Base-by-base conservation (phyloP, 495 filamentous ascomycete genomes). In the Podospora didyma region DNA sequence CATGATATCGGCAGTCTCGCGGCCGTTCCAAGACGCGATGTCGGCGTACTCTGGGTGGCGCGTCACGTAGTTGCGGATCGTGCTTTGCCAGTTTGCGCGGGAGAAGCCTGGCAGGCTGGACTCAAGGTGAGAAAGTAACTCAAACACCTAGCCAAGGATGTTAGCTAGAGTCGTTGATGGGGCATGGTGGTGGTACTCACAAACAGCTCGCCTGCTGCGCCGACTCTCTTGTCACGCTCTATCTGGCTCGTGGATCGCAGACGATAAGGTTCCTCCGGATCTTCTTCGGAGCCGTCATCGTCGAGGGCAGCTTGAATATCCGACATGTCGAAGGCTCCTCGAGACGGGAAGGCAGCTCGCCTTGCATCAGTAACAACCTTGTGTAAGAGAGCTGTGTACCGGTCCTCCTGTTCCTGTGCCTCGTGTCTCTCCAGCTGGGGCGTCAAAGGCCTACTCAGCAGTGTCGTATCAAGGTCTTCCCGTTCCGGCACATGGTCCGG, bases 101-200 rank as follows among this genome's bases (percentile, higher is more conserved):
- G 39, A 47, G 51, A 73, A 79, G 4, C 37, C 41, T 9, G 63
- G 61, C 12, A 69, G 61, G 31, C 50, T 7, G 20, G 54, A 56
- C 4, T 51, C 7, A 16, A 62, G 54, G 3, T 47, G 16, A 3
- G 66, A 68, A 17, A 80, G 65, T 9, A 76, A 24, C 31, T 79
- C 72, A 51, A 74, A 79, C 0, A 74, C 74, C 77, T 80, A 26
- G n/a, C n/a, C n/a, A n/a, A n/a, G n/a, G n/a, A n/a, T n/a, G n/a
- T n/a, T n/a, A n/a, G n/a, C n/a, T n/a, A n/a, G n/a, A n/a, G n/a
- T n/a, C n/a, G n/a, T n/a, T n/a, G n/a, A n/a, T n/a, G n/a, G n/a
- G n/a, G n/a, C n/a, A n/a, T n/a, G n/a, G n/a, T n/a, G n/a, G n/a
- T n/a, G n/a, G n/a, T 6, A 53, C 73, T 63, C 60, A 76, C 76